Evolutionary conservation across 2,329 filamentous ascomycete species (phyloP), one percentile per base, ranked within the genome.

Genomic region (Botrytis fragariae): DNA sequence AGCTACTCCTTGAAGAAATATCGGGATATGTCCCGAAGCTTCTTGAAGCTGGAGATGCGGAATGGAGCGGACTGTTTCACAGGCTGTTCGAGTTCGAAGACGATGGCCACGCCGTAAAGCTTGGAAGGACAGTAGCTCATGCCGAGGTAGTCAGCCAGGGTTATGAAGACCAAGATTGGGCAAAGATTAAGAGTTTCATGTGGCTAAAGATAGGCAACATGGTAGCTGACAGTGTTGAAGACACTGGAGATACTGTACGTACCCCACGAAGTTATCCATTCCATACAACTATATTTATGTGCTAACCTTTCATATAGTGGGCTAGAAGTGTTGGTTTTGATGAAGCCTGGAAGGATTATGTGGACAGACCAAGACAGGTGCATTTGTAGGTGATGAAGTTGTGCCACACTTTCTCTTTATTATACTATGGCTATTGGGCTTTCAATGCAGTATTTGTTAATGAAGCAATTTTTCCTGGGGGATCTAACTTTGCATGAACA

Each of bases 21-120:
- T 82, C 81, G 0, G 79, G 82, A 0, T 95, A 96, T 79, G 81
- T 83, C 1, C 87, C 90, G 0, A 87, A 16, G 61, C 75, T 63
- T 71, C 65, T 29, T 5, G 71, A 75, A 44, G 75, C 68, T 8
- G 79, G 81, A 80, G 72, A 78, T 64, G 71, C 75, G 14, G 74
- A 78, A 42, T 78, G 77, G 73, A 69, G 74, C 5, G 85, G 85
- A 2, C 81, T 89, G 4, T 81, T 88, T 10, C 80, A 84, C 1
- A 82, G 85, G 16, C 80, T 90, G 29, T 84, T 86, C 74, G 74
- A 75, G 16, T 79, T 87, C 48, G 79, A 86, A 0, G 95, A 97
- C 77, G 94, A 98, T 81, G 94, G 95, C 0, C 95, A 98, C 82
- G 86, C 89, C 16, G 86, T 90, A 71, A 98, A 98, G 82, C 83